A percentile compares a stretch with the other conserved stretches of the same genome.
These are phyloP conservation scores for Tillandsia leiboldiana DNA, from an alignment of 176 grass and related monocot genomes.

Conservation along the genomic window DNA sequence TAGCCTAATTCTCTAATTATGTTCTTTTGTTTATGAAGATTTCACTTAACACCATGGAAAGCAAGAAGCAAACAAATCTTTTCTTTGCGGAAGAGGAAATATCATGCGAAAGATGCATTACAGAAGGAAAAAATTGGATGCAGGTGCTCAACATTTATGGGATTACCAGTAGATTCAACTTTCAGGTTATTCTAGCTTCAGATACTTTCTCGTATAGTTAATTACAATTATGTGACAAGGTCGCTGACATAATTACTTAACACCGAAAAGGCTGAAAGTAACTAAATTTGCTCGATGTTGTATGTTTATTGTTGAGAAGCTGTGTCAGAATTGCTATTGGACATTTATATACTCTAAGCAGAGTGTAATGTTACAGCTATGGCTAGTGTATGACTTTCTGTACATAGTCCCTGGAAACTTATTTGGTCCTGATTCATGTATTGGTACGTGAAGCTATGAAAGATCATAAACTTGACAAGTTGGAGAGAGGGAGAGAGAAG, in stretches of 20 bases:
- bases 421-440: not conserved
- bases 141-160: conserved; percentile 78
- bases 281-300: not conserved
- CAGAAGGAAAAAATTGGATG: conserved; percentile 7
- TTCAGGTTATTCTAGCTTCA: conserved; percentile 46
- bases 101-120: conserved; percentile 11
- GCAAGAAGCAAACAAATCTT: conserved; percentile 68
- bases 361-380: not conserved
- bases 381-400: not conserved
- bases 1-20: not conserved
- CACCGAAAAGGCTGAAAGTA: not conserved
- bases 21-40: conserved; percentile 33
- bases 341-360: too few species aligned
- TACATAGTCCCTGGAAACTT: not conserved
- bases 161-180: conserved; percentile 83
- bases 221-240: not conserved
- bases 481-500: too few species aligned
- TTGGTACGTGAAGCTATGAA: not conserved
- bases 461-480: too few species aligned
- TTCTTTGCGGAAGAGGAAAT: conserved; percentile 97
- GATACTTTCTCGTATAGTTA: not conserved
- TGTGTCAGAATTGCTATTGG: too few species aligned
- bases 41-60: conserved; percentile 74
- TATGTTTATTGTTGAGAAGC: too few species aligned
- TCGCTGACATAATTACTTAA: not conserved